Evolutionary conservation across 2,329 filamentous ascomycete species (phyloP).

Genomic region (Penicillium concentricum): DNA sequence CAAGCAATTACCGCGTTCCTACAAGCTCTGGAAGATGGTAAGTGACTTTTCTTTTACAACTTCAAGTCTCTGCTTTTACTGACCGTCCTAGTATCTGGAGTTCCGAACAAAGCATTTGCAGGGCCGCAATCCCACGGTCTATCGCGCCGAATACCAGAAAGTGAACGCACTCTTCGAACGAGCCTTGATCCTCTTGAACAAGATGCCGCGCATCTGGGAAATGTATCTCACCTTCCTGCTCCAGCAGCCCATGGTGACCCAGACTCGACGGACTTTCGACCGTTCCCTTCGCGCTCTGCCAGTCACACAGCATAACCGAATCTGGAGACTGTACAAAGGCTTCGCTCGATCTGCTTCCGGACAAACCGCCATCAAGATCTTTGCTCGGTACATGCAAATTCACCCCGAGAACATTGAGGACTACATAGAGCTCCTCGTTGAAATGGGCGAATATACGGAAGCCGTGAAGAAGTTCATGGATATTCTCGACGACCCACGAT

Average conservation of each 20-base stretch:
- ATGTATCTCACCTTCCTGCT: constrained; percentile 92
- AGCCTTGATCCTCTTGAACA: constrained; percentile 89
- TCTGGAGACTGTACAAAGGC: constrained; percentile 87
- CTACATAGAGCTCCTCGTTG: constrained; percentile 83
- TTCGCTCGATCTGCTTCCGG: constrained; percentile 91
- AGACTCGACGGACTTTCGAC: constrained; percentile 85
- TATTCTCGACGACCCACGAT: constrained; percentile 84
- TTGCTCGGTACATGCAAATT: constrained; percentile 94
- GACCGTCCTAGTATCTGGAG: constrained; percentile 67
- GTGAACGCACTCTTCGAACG: constrained; percentile 94
- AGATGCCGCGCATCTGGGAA: constrained; percentile 98
- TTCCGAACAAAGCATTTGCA: constrained; percentile 79
- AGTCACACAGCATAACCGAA: constrained; percentile 89
- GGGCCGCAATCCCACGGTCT: constrained; percentile 78
- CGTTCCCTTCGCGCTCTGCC: constrained; percentile 86
- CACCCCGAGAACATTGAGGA: constrained; percentile 95
- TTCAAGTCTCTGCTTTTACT: constrained; percentile 12
- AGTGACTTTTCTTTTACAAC: neutral
- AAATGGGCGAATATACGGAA: constrained; percentile 82
- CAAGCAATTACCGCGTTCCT: constrained; percentile 83
- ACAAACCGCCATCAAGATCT: constrained; percentile 86
- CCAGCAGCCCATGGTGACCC: constrained; percentile 86
- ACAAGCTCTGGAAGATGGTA: constrained; percentile 97
- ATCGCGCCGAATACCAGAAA: constrained; percentile 80
- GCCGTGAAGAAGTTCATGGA: constrained; percentile 89